A percentile compares a stretch with the other conserved stretches of the same genome.
These are phyloP conservation scores for Rhododendron mucronatum DNA, from an alignment of 148 eudicot species.

Conservation along the genomic window DNA sequence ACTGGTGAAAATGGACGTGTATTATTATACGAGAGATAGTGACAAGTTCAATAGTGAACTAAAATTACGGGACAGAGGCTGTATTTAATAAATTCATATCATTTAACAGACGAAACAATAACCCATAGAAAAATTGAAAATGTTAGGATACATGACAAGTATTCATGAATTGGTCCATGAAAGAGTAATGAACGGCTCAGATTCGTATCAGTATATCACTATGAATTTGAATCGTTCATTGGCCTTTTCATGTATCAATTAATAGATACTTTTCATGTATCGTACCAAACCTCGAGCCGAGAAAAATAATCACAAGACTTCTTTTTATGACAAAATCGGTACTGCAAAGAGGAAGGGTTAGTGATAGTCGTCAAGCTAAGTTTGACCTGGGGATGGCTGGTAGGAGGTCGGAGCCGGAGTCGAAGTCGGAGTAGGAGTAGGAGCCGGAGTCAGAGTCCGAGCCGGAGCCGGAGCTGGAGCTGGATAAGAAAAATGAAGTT, in stretches of 20 bases:
- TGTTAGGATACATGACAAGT: too few species aligned
- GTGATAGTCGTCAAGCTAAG: too few species aligned
- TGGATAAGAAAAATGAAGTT: background rate
- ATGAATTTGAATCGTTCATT: too few species aligned
- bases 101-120: background rate
- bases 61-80: background rate
- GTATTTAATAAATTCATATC: background rate
- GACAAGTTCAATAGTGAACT: background rate
- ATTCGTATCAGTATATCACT: too few species aligned
- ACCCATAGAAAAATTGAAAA: background rate
- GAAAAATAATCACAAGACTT: background rate
- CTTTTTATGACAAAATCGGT: background rate
- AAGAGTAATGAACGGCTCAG: too few species aligned
- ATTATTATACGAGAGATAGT: background rate
- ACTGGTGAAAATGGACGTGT: background rate
- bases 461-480: background rate
- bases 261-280: too few species aligned
- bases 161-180: too few species aligned
- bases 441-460: background rate
- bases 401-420: background rate
- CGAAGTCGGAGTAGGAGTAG: background rate
- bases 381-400: slow-evolving; percentile 17
- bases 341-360: background rate
- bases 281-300: background rate
- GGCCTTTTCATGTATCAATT: too few species aligned